Percentiles rank a stretch among this genome's conserved stretches.
Evolutionary conservation across 306 rosid species (phyloP).

Genomic region (Prosopis cineraria): DNA sequence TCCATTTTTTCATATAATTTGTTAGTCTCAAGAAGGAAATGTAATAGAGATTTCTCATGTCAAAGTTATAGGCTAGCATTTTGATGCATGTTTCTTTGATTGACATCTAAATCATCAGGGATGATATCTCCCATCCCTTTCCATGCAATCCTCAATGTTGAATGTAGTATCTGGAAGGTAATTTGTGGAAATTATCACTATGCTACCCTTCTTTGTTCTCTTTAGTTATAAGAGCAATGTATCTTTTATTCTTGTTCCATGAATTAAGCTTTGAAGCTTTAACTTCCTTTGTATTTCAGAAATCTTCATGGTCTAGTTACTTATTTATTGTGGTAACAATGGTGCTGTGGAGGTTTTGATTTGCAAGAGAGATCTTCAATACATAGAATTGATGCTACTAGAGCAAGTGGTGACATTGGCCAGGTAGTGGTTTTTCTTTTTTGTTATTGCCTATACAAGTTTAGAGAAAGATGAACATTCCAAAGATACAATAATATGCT

Average conservation of each 20-base stretch:
- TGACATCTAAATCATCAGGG: conserved; percentile 55
- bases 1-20: no score
- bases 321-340: conserved; percentile 93
- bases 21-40: neutral
- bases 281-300: conserved; percentile 51
- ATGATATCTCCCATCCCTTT: conserved; percentile 74
- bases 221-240: conserved; percentile 25
- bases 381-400: conserved; percentile 83
- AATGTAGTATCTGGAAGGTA: conserved; percentile 92
- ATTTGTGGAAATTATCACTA: conserved; percentile 28
- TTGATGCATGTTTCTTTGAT: neutral
- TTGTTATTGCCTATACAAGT: neutral
- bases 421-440: no score
- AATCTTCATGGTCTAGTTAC: conserved; percentile 87
- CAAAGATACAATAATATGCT: no score
- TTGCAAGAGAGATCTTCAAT: conserved; percentile 72
- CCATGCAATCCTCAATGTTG: conserved; percentile 77
- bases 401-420: conserved; percentile 72
- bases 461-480: no score
- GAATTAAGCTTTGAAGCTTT: conserved; percentile 30
- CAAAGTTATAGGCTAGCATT: conserved; percentile 19
- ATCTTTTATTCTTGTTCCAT: conserved; percentile 15
- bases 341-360: conserved; percentile 94
- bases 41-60: neutral
- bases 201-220: conserved; percentile 31